phyloP scores from a whole-genome alignment of 257 asterid species.

The Ilex aquifolium region DNA sequence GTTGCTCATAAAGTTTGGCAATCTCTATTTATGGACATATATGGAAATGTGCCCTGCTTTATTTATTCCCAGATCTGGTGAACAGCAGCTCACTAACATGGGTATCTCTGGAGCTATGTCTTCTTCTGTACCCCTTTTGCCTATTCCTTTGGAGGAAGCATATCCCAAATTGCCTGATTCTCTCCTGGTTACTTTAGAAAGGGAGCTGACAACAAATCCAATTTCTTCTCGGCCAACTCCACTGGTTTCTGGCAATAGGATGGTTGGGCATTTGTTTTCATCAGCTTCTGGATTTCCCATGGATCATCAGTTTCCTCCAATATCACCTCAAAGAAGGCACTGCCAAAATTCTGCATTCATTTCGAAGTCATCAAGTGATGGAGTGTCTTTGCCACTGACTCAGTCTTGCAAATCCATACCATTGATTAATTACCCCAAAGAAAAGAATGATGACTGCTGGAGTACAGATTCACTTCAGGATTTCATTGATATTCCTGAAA shows the following conservation, averaged over 20 bases:
- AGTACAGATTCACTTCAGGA: conserved; percentile 28
- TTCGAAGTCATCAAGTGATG: conserved; percentile 28
- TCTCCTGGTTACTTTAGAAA: conserved; percentile 34
- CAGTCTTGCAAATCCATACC: conserved; percentile 25
- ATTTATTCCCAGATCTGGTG: conserved; percentile 44
- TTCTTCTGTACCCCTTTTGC: conserved; percentile 31
- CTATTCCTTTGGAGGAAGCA: conserved; percentile 36
- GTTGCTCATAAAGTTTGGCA: background rate
- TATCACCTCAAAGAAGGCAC: conserved; percentile 25
- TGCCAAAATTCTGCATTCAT: conserved; percentile 25
- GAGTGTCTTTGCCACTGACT: conserved; percentile 21
- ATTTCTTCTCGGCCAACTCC: conserved; percentile 28
- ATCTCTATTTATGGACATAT: conserved; percentile 27
- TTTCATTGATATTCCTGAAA: conserved; percentile 34
- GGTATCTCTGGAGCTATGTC: conserved; percentile 47
- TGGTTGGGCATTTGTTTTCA: conserved; percentile 38
- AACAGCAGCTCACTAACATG: conserved; percentile 24
- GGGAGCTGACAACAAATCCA: conserved; percentile 27
- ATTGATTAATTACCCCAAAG: conserved; percentile 21
- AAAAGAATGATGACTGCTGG: conserved; percentile 32
- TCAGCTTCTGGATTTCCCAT: conserved; percentile 32
- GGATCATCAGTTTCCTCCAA: conserved; percentile 23
- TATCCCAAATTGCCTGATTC: conserved; percentile 53
- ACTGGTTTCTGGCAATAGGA: conserved; percentile 26
- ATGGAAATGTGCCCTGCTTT: conserved; percentile 49